Base-by-base conservation (phyloP, 139 green algal species). In the Chlorokybus atmophyticus region DNA sequence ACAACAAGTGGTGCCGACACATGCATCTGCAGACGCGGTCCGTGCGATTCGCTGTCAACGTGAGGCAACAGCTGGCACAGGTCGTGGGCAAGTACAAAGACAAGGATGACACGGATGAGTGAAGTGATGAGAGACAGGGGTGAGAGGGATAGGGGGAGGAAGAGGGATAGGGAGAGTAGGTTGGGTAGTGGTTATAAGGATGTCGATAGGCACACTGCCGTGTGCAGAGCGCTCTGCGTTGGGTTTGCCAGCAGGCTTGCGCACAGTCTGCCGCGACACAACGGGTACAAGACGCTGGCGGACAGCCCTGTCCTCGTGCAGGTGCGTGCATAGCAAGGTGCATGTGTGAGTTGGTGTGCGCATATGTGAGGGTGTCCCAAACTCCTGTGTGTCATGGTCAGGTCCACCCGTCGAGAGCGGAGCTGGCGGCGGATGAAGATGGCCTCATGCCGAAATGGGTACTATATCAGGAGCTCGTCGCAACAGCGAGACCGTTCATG, bases 401-500 rank as follows among this genome's bases (percentile, higher is more conserved):
- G 76, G 62, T 88, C 47, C 85, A 94, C 62, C 87, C 83, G 7
- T 72, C 67, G 35, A 76, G 19, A 35, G 55, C 62, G 19, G 25
- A 35, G 1, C 21, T 64, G 49, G 29, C 40, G 1, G 74, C 77
- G 47, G 87, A 96, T 55, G 82, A 79, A 3, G 82, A 94, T 38
- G 88, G 88, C 2, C 72, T 96, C 62, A 70, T 90, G 32, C 88
- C 88, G 5, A 83, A 93, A 59, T 96, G 85, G 83, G 42, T 96
- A 2, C 55, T 96, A 8, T 96, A 93, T 63, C 83, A 95, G 54
- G 83, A 93, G 73, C 73, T 94, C 21, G 75, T 96, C 23, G 59
- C 75, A 26, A 93, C 83, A 0, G 74, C 63, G 0, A 59, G 73
- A 1, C 72, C 81, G 2, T 92, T 88, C 65, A 68, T 95, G n/a